Base-by-base conservation (phyloP, 1,139 yeast genomes). In the Sugiyamaella paludigena region DNA sequence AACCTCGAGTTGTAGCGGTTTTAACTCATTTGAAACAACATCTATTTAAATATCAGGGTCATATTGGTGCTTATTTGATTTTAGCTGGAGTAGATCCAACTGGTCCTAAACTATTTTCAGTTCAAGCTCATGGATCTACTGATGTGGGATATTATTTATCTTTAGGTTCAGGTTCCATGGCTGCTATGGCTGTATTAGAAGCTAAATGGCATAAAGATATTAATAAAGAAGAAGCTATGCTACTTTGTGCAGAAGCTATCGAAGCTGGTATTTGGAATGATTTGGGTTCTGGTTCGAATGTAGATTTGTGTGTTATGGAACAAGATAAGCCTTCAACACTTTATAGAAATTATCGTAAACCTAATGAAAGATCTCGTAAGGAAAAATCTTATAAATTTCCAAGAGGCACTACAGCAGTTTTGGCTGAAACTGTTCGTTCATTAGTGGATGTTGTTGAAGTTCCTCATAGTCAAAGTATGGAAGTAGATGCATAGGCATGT, bases 191-290 rank as follows among this genome's bases (percentile, higher is more conserved):
- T 2, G 94, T 92, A 19, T 76, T 92, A 62, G 98, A 92, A 70
- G 79, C 94, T 37, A 78, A 83, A 57, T 92, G 95, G 94, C 81
- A 77, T 62, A 82, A 80, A 55, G 87, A 80, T 56, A 72, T 92
- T 76, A 77, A 83, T 24, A 84, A 76, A 66, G 95, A 89, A 44
- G 96, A 88, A 65, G 98, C 98, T 19, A 82, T 91, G 72, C 80
- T 80, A 57, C 77, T 92, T 52, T 92, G 96, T 56, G 78, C 96
- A 5, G 89, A 87, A 59, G 98, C 98, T 39, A 92, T 92, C 64
- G 88, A 87, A 71, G 88, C 96, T 30, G 98, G 98, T 79, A 91
- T 92, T 64, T 92, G 97, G 96, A 92, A 92, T 71, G 98, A 92
- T 76, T 79, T 92, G 68, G 98, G 98, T 41, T 91, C 98, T 1